These are phyloP conservation scores for Ananas comosus DNA, from an alignment of 176 grass and related monocot species.

Conservation along the genomic window DNA sequence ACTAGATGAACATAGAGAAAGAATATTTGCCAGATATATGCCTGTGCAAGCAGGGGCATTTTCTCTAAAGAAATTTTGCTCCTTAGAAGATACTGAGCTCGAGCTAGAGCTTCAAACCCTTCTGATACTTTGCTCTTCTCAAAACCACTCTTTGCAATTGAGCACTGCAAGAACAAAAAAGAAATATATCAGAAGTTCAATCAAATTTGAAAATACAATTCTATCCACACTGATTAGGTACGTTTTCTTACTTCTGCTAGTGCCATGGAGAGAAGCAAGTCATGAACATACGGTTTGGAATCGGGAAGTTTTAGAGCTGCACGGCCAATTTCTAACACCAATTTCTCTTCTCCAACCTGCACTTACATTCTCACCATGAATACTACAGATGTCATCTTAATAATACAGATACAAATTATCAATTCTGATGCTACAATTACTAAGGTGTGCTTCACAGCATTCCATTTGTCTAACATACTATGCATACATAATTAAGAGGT, in stretches of 20 bases:
- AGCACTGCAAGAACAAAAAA: conserved; percentile 54
- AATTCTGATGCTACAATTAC: background rate
- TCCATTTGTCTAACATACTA: no score
- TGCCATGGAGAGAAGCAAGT: conserved; percentile 87
- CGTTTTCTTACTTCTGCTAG: conserved; percentile 71
- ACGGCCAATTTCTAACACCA: conserved; percentile 80
- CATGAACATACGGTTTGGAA: conserved; percentile 76
- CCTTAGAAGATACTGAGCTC: conserved; percentile 82
- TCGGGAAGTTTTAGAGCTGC: conserved; percentile 45
- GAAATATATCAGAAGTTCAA: conserved; percentile 14
- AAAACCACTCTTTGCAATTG: conserved; percentile 86
- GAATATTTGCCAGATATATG: conserved; percentile 17
- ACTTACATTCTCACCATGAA: conserved; percentile 18
- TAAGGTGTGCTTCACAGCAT: background rate
- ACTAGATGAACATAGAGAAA: background rate
- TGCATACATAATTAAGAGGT: no score
- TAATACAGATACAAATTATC: conserved; percentile 8
- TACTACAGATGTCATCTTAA: background rate
- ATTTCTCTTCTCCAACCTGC: conserved; percentile 88
- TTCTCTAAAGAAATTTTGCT: conserved; percentile 68
- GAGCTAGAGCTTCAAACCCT: conserved; percentile 95
- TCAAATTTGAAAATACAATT: conserved; percentile 4
- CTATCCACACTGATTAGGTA: conserved; percentile 4
- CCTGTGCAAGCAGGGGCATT: conserved; percentile 86
- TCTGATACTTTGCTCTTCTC: conserved; percentile 83